Evolutionary conservation across 306 rosid genomes (phyloP).

Genomic region (Abrus precatorius): DNA sequence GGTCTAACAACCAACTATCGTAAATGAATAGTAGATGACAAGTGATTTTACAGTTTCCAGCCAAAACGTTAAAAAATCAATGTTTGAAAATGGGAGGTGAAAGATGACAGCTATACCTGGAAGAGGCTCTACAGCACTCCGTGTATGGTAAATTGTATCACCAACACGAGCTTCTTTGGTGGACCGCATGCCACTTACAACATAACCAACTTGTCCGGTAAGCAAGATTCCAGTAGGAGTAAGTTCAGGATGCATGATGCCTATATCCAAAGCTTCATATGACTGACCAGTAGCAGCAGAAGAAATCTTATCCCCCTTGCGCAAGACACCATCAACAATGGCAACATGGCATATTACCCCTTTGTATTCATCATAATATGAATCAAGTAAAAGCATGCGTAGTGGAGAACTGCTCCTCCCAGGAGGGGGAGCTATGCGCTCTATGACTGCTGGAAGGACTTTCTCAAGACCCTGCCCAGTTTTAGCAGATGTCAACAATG

Average conservation of each 20-base stretch:
- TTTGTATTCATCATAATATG: slow-evolving; percentile 89
- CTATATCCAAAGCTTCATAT: slow-evolving; percentile 81
- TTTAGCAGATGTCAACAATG: slow-evolving; percentile 83
- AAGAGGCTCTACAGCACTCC: slow-evolving; percentile 66
- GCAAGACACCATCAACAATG: slow-evolving; percentile 80
- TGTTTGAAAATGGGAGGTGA: slow-evolving; percentile 26
- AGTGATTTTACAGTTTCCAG: slow-evolving; percentile 13
- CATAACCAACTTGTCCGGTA: slow-evolving; percentile 91
- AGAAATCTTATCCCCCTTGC: slow-evolving; percentile 88
- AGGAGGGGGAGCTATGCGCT: slow-evolving; percentile 85
- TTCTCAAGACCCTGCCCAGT: slow-evolving; percentile 92
- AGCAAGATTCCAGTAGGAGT: slow-evolving; percentile 81
- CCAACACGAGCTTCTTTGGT: slow-evolving; percentile 94
- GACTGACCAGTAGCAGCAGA: slow-evolving; percentile 78
- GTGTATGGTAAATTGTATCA: slow-evolving; percentile 79
- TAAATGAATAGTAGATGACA: background rate
- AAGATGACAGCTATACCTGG: slow-evolving; percentile 61
- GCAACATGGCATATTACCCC: slow-evolving; percentile 97
- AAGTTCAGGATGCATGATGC: slow-evolving; percentile 95
- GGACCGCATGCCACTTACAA: slow-evolving; percentile 94
- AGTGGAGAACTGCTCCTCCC: slow-evolving; percentile 71
- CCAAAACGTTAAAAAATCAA: slow-evolving; percentile 3
- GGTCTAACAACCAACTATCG: slow-evolving; percentile 6
- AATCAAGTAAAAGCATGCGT: slow-evolving; percentile 91
- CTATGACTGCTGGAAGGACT: slow-evolving; percentile 87